A percentile compares a stretch with the other conserved stretches of the same genome.
phyloP scores from a whole-genome alignment of 176 grass and related monocot species.

The Secale cereale region DNA sequence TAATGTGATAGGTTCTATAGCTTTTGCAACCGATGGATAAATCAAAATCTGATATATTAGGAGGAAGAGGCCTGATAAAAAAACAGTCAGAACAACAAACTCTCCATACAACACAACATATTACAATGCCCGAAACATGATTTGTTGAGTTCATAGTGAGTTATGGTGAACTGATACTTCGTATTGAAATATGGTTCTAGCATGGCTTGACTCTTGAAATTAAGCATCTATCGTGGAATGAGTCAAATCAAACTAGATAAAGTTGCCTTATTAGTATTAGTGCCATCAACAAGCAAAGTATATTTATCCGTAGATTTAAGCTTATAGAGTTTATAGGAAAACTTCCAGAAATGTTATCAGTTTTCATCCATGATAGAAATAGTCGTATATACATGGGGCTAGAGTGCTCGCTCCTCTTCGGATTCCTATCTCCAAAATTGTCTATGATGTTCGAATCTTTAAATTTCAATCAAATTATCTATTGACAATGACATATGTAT shows the following conservation, averaged over 20 bases:
- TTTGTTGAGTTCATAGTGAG: background rate
- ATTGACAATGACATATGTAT: background rate
- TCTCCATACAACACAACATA: constrained; percentile 6
- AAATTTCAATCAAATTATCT: background rate
- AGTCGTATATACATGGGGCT: background rate
- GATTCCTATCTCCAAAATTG: background rate
- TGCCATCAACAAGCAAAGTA: background rate
- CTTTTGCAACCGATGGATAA: constrained; percentile 66
- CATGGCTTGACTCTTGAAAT: background rate
- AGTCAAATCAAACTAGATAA: constrained; percentile 7
- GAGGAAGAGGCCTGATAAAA: constrained; percentile 52
- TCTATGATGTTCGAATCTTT: background rate
- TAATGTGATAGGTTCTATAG: constrained; percentile 53
- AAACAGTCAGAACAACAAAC: constrained; percentile 23
- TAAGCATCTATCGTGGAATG: background rate
- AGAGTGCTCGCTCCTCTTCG: background rate
- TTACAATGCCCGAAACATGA: background rate
- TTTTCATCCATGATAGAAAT: background rate
- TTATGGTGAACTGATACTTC: background rate
- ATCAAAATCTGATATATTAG: constrained; percentile 74
- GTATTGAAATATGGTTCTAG: background rate
- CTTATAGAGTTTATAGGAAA: background rate
- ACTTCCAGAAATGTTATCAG: background rate
- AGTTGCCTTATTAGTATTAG: background rate
- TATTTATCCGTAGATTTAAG: background rate